Evolutionary conservation across 805 yeast species (phyloP).

Genomic region (Metschnikowia lochheadii): DNA sequence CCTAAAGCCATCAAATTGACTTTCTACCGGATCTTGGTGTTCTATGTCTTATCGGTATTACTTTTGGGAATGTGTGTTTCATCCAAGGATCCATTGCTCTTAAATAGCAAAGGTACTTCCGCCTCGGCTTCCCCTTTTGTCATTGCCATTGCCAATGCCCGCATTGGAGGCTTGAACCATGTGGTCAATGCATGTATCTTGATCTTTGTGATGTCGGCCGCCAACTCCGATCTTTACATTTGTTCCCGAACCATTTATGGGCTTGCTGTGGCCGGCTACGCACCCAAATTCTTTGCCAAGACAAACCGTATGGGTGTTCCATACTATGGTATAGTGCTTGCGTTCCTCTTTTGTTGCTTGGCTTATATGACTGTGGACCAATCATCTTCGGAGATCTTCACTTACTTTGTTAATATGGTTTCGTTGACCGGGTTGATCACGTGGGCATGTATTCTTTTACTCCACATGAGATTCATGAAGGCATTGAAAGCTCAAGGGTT

Average conservation of each 20-base stretch:
- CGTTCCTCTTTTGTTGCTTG: slow-evolving; percentile 53
- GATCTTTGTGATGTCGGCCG: slow-evolving; percentile 21
- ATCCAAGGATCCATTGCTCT: slow-evolving; percentile 17
- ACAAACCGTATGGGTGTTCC: slow-evolving; percentile 68
- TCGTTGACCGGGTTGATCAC: slow-evolving; percentile 72
- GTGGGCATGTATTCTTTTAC: slow-evolving; percentile 67
- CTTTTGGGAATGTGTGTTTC: slow-evolving; percentile 60
- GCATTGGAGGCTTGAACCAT: slow-evolving; percentile 20
- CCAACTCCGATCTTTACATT: slow-evolving; percentile 22
- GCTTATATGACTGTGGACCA: slow-evolving; percentile 68
- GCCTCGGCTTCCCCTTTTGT: slow-evolving; percentile 20
- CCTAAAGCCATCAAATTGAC: slow-evolving; percentile 71
- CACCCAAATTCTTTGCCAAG: slow-evolving; percentile 37
- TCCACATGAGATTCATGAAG: slow-evolving; percentile 60
- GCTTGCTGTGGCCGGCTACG: slow-evolving; percentile 20
- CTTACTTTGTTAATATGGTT: slow-evolving; percentile 70
- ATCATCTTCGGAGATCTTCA: slow-evolving; percentile 54
- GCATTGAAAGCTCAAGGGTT: slow-evolving; percentile 69
- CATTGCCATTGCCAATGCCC: slow-evolving; percentile 21
- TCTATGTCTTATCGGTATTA: slow-evolving; percentile 58
- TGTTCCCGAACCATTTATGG: slow-evolving; percentile 20
- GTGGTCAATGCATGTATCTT: slow-evolving; percentile 20
- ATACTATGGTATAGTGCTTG: slow-evolving; percentile 48
- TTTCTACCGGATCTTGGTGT: slow-evolving; percentile 59
- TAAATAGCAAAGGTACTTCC: slow-evolving; percentile 16